Base-by-base conservation (phyloP, 208 protist genomes). In the Sergeia podlipaevii region DNA sequence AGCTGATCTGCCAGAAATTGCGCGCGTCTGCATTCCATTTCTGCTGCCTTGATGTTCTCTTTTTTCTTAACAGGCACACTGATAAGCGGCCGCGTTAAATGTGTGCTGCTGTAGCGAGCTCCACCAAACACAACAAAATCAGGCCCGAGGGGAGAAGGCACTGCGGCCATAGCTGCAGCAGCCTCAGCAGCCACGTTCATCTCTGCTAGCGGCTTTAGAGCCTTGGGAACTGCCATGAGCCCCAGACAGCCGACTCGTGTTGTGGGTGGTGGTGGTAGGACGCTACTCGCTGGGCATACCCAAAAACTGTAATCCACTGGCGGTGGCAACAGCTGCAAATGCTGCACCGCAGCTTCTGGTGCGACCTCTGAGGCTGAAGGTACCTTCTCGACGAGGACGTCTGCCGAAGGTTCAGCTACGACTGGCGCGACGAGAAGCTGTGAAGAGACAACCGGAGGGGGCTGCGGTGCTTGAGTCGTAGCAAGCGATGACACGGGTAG, bases 51-150 rank as follows among this genome's bases (percentile, higher is more conserved):
- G 11, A 42, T 42, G 21, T 33, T 52, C 10, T 47, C 58, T n/a
- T 38, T 38, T 38, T n/a, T 38, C 34, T n/a, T 7, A 4, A n/a
- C 48, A 5, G 29, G 48, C 20, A 36, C 20, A 17, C 48, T 30
- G 48, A 54, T 43, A 15, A 55, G 30, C 4, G 55, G 39, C 32
- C 59, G 55, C 20, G 52, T 21, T 11, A 52, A 44, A 8, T 32
- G 21, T 42, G 54, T 20, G 42, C 65, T 70, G 49, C 71, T 74
- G 68, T 93, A 93, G 53, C 73, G 70, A 18, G 81, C 85, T 2
- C 85, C 85, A 28, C 85, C 85, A 69, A 93, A 93, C 10, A 93
- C 66, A 17, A 93, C 53, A 54, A 77, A 88, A 28, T 71, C 69
- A 2, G 81, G 85, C 0, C 65, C 65, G 20, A 86, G 55, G 28